Evolutionary conservation across 805 yeast genomes (phyloP), one percentile per base, ranked within the genome.

Genomic region (Alloascoidea africana): DNA sequence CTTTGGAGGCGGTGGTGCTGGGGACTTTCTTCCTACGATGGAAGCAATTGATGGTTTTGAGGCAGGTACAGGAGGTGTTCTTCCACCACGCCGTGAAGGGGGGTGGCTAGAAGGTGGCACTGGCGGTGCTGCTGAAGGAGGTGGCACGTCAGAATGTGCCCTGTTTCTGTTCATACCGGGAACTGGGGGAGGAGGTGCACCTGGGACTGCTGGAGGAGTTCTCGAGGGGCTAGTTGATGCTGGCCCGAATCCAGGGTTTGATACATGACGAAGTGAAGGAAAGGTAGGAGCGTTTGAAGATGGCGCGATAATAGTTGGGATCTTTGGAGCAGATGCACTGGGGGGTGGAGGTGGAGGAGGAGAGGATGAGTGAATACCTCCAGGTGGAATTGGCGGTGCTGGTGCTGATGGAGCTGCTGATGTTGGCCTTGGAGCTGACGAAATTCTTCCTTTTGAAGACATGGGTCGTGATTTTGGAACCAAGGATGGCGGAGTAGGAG

Each of bases 341-440:
- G 14, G 38, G 37, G 14, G 32, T 36, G 38, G 14, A 16, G 39
- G 36, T 15, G 27, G 27, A 8, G 42, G 18, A 11, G 44, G 33
- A 14, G 48, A 40, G n/a, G 46, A 40, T 19, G 44, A 42, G 14
- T 43, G 44, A 14, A 40, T 6, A 34, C 8, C 5, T 5, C 8
- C 39, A 30, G 36, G 32, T 16, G 38, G 36, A 17, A 41, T 14
- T 34, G 39, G 41, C 19, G 50, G 36, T 6, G 46, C 40, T 3
- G 42, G 35, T 8, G 44, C 16, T 32, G 40, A 18, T 16, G 39
- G 15, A 8, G 14, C 19, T 4, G 6, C 13, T 5, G 37, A 23
- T 23, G 30, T 23, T 8, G 30, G 30, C 13, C 8, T n/a, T 23
- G 30, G n/a, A n/a, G 30, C 13, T 8, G 30, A 23, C 30, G 30